phyloP scores from a whole-genome alignment of 768 basidiomycete species.

The Psilocybe sp. region DNA sequence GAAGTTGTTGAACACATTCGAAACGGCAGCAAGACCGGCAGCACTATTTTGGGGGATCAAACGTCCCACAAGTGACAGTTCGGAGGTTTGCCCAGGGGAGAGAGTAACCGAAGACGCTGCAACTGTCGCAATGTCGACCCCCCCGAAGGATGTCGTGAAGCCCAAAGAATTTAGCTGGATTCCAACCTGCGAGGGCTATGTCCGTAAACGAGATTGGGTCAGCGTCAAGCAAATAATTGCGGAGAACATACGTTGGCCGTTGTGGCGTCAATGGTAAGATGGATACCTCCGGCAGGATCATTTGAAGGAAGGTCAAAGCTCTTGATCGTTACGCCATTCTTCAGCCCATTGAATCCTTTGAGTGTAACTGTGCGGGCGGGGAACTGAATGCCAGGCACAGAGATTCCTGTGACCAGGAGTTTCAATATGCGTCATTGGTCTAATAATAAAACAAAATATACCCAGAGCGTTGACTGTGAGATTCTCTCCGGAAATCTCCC shows the following conservation, averaged over 20 bases:
- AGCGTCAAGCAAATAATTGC: neutral
- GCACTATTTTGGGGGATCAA: constrained; percentile 57
- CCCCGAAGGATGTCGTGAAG: constrained; percentile 56
- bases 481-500: constrained; percentile 66
- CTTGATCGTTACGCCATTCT: constrained; percentile 58
- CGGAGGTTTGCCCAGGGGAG: constrained; percentile 47
- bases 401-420: constrained; percentile 40
- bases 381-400: constrained; percentile 53
- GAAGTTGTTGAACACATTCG: constrained; percentile 68
- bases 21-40: constrained; percentile 55
- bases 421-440: neutral
- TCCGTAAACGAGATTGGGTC: constrained; percentile 6
- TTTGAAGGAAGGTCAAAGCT: constrained; percentile 69
- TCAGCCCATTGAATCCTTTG: constrained; percentile 69
- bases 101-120: constrained; percentile 48
- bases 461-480: constrained; percentile 59
- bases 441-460: constrained; percentile 18
- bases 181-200: constrained; percentile 73
- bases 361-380: constrained; percentile 57
- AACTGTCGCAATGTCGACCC: constrained; percentile 58
- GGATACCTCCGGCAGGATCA: constrained; percentile 71
- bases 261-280: constrained; percentile 59
- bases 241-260: constrained; percentile 49
- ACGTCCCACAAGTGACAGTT: constrained; percentile 57
- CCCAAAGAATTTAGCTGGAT: constrained; percentile 58